Base-by-base conservation (phyloP, 306 rosid species). In the Abrus precatorius region DNA sequence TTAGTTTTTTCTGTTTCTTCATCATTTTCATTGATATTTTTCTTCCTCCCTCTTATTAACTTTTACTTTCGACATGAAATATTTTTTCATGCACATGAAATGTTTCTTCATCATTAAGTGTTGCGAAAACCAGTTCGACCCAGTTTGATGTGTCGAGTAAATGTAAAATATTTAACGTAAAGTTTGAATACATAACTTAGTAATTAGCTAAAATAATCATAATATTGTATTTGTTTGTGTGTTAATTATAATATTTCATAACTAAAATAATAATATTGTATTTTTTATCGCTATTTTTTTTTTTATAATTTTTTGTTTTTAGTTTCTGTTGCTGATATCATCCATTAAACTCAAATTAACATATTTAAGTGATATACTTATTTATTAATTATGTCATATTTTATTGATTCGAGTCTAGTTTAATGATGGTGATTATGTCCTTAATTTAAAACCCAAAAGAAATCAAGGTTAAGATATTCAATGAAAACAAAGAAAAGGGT, bases 1-100 rank as follows among this genome's bases (percentile, higher is more conserved):
- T 67, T 67, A 67, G 72, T 67, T 67, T 44, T 67, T 67, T 67
- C 72, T 27, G 72, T 67, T 67, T 32, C 5, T 67, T 43, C 72
- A 44, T 44, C 72, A 67, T 44, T 67, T 44, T 67, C 54, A 20
- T 66, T 20, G 0, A 14, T 20, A 38, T 14, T 65, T 66, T 66
- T 10, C 9, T 5, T 65, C 32, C 32, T 38, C 13, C 33, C 14
- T 64, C 7, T 1, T 41, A 41, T 40, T 5, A 40, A 14, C 8
- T 41, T 65, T 65, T 65, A 38, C 71, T 65, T 65, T 64, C 41
- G 33, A 20, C 7, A 38, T n/a, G 5, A 63, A 36, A 6, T 13
- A 2, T 7, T 10, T 66, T 63, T 65, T 66, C 11, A 34, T 67
- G 7, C 27, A 20, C 54, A 10, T 11, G 3, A 9, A 43, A 14